phyloP scores from a whole-genome alignment of 2,329 filamentous ascomycete genomes.

The Exophiala bonariae region DNA sequence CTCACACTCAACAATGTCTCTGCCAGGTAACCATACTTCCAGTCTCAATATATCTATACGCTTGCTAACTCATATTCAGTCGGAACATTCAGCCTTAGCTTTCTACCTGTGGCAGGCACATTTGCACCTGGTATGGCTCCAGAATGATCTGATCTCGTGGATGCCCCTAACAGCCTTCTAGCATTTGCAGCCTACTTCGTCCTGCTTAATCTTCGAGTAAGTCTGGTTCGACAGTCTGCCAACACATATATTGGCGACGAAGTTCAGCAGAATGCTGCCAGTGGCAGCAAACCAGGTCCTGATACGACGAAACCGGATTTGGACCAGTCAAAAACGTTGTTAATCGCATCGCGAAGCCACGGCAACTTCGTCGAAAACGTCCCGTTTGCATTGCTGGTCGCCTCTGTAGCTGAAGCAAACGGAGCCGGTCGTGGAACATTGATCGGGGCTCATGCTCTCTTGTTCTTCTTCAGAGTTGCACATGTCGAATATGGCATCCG shows the following conservation, averaged over 20 bases:
- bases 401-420: slow-evolving; percentile 46
- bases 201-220: slow-evolving; percentile 42
- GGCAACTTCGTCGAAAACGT: slow-evolving; percentile 48
- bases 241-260: slow-evolving; percentile 31
- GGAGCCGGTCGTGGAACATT: slow-evolving; percentile 41
- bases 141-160: neutral
- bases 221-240: slow-evolving; percentile 34
- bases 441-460: slow-evolving; percentile 38
- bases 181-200: slow-evolving; percentile 45
- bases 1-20: too few relatives aligned
- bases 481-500: slow-evolving; percentile 43
- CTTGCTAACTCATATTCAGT: slow-evolving; percentile 9
- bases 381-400: slow-evolving; percentile 32
- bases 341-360: slow-evolving; percentile 38
- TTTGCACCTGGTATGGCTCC: slow-evolving; percentile 19
- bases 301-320: too few relatives aligned
- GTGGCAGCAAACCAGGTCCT: slow-evolving; percentile 11
- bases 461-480: slow-evolving; percentile 40
- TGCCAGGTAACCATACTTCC: neutral
- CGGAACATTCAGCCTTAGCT: slow-evolving; percentile 24
- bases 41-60: neutral
- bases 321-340: slow-evolving; percentile 32
- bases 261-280: slow-evolving; percentile 6
- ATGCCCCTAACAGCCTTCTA: slow-evolving; percentile 25
- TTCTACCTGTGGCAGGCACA: slow-evolving; percentile 28